Evolutionary conservation across 129 eudicot genomes (phyloP).

Genomic region (Gnaphalium uliginosum): DNA sequence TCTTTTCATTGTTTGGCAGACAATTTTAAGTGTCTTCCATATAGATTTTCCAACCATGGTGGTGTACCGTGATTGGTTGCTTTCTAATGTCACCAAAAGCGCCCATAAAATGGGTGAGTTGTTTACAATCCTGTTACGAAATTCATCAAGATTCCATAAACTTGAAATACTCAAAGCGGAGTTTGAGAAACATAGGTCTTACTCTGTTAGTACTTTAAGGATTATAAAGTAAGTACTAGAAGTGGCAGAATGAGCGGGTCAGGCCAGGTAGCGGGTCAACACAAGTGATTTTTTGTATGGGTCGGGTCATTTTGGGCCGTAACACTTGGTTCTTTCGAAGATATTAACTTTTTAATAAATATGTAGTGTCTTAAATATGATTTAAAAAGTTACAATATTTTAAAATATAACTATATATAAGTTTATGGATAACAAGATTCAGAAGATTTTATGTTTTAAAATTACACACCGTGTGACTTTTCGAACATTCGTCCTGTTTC

Average conservation of each 20-base stretch:
- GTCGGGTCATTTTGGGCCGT: neutral
- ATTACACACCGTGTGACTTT: neutral
- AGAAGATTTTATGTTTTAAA: neutral
- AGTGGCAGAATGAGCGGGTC: neutral
- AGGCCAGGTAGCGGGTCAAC: neutral
- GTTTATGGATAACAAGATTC: neutral
- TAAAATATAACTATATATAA: too few species aligned
- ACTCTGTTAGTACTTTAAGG: conserved; percentile 4
- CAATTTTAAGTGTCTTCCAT: neutral
- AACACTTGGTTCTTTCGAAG: conserved; percentile 3
- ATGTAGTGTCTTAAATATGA: neutral
- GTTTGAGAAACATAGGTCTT: neutral
- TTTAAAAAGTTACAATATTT: neutral
- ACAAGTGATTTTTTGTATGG: neutral
- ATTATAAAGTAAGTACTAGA: neutral
- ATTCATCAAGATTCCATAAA: neutral
- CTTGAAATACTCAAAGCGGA: neutral
- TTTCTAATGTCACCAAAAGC: neutral
- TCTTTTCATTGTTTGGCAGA: neutral
- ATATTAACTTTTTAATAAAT: neutral
- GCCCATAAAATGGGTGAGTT: neutral
- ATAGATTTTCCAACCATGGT: neutral
- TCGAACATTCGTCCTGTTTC: neutral
- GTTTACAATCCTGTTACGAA: neutral
- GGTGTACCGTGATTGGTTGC: neutral